These are phyloP conservation scores for Rubroboletus satanas DNA, from an alignment of 768 basidiomycete genomes.

Conservation along the genomic window DNA sequence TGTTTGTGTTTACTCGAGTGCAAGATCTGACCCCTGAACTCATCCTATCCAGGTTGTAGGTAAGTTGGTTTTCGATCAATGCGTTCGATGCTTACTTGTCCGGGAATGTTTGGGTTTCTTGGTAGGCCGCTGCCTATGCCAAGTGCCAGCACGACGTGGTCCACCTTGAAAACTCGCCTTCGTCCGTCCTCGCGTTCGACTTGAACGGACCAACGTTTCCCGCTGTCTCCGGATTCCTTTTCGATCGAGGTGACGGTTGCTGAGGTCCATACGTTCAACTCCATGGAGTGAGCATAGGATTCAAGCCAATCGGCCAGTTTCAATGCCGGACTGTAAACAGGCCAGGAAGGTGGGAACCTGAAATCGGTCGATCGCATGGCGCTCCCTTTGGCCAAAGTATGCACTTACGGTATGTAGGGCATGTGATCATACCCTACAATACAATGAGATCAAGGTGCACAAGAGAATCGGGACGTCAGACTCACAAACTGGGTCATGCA, in stretches of 20 bases:
- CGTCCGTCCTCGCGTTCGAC: constrained; percentile 35
- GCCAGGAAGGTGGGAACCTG: constrained; percentile 60
- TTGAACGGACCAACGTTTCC: constrained; percentile 42
- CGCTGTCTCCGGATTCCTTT: constrained; percentile 29
- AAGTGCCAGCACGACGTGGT: constrained; percentile 47
- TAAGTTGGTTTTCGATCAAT: not conserved
- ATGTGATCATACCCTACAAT: constrained; percentile 44
- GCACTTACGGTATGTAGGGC: constrained; percentile 52
- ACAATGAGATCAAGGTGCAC: not conserved
- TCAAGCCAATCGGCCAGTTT: constrained; percentile 69
- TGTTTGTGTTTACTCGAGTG: constrained; percentile 57
- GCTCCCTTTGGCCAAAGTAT: not conserved
- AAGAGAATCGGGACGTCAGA: not conserved
- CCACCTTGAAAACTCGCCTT: constrained; percentile 40
- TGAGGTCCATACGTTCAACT: constrained; percentile 64
- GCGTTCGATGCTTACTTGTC: constrained; percentile 32
- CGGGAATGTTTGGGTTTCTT: constrained; percentile 43
- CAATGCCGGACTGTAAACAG: constrained; percentile 50
- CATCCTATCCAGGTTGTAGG: constrained; percentile 35
- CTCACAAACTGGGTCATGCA: constrained; percentile 34
- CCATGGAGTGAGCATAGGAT: constrained; percentile 54
- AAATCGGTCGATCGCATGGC: not conserved
- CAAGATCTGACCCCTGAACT: constrained; percentile 58
- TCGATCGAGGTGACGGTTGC: constrained; percentile 30
- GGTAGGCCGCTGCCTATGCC: constrained; percentile 47